Conservation (phyloP, 352 stramenopile genomes). For the Phytopythium cucurbitacearum region DNA sequence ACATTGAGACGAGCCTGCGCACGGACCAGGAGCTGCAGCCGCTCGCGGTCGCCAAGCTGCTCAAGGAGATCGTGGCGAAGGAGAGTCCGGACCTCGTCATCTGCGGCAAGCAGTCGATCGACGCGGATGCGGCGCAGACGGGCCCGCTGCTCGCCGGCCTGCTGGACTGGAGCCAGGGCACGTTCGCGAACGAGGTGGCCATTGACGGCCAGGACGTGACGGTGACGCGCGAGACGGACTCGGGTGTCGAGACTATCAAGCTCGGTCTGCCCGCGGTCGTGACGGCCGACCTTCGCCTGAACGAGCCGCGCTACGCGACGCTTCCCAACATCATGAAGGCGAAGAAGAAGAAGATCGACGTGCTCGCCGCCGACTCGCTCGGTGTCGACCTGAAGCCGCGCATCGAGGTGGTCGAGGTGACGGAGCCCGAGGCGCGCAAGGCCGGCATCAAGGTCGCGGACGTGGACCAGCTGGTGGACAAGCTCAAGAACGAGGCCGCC, state of each 20-base stretch:
- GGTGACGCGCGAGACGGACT: conserved; percentile 95
- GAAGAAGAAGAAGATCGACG: conserved; percentile 92
- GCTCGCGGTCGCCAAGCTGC: conserved; percentile 95
- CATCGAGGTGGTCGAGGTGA: conserved; percentile 83
- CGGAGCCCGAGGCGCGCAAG: conserved; percentile 90
- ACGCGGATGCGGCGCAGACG: conserved; percentile 82
- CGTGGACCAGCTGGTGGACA: conserved; percentile 95
- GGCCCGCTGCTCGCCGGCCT: conserved; percentile 95
- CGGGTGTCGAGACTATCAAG: conserved; percentile 88
- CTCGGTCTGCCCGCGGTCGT: conserved; percentile 93
- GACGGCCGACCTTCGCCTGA: conserved; percentile 97
- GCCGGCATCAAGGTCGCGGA: conserved; percentile 93
- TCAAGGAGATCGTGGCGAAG: conserved; percentile 94
- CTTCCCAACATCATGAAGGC: conserved; percentile 99
- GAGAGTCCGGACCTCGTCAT: conserved; percentile 93
- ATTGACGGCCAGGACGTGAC: conserved; percentile 56
- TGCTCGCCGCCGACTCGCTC: conserved; percentile 63
- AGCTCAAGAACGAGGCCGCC: conserved; percentile 94
- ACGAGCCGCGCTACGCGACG: conserved; percentile 98
- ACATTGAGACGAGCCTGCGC: conserved; percentile 95
- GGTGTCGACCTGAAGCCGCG: conserved; percentile 69
- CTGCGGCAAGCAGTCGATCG: conserved; percentile 96
- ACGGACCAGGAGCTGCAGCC: conserved; percentile 98
- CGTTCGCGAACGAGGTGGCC: conserved; percentile 93
- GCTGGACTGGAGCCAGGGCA: conserved; percentile 96